These are phyloP conservation scores for Colletotrichum nymphaeae DNA, from an alignment of 2,329 filamentous ascomycete genomes.

Conservation along the genomic window DNA sequence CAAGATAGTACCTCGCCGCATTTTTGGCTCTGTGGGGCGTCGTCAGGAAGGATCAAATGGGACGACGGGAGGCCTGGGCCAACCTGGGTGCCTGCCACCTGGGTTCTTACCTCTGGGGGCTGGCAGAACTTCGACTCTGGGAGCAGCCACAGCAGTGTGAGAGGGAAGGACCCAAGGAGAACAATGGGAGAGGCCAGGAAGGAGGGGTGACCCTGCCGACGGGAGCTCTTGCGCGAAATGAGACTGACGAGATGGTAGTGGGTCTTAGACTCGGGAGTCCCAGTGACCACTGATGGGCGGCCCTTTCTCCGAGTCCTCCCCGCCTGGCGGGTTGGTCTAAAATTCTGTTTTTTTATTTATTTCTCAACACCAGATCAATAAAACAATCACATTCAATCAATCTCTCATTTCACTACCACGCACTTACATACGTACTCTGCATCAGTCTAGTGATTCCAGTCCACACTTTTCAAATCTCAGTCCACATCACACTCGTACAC, in stretches of 20 bases:
- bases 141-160: too few species aligned
- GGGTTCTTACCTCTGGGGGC: constrained; percentile 15
- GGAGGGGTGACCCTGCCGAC: constrained; percentile 14
- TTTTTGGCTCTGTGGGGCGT: constrained; percentile 22
- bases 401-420: neutral
- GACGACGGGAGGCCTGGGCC: constrained; percentile 3
- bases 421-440: neutral
- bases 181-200: neutral
- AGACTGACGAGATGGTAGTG: constrained; percentile 20
- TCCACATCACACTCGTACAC: neutral
- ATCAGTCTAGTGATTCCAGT: neutral
- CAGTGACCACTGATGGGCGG: too few species aligned
- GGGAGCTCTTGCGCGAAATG: constrained; percentile 10
- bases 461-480: neutral
- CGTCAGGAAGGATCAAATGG: constrained; percentile 20
- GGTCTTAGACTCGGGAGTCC: neutral
- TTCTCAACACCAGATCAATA: constrained; percentile 10
- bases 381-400: constrained; percentile 1
- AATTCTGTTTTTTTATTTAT: neutral
- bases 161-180: too few species aligned
- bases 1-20: neutral
- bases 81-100: neutral
- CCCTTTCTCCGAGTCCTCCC: neutral
- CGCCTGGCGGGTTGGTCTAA: constrained; percentile 1
- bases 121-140: neutral